Conservation (phyloP, 176 grass and related monocot genomes). For the barley (Hordeum vulgare) region DNA sequence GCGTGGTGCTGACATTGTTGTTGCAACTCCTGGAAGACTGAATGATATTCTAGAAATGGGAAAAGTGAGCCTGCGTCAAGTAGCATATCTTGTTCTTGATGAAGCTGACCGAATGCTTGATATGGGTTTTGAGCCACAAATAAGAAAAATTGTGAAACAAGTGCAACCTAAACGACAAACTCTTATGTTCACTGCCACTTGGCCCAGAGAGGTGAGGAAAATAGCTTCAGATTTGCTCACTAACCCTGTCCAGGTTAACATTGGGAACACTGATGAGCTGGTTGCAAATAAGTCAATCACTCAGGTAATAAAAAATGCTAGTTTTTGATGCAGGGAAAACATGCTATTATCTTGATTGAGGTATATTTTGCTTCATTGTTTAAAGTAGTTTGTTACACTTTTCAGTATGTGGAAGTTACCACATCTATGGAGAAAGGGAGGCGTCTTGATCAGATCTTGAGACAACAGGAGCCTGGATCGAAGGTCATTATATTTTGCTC, state of each 20-base stretch:
- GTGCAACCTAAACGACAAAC: slow-evolving; percentile 62
- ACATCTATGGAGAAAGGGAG: slow-evolving; percentile 56
- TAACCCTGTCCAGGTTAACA: slow-evolving; percentile 84
- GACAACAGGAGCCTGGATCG: slow-evolving; percentile 70
- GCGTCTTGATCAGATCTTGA: slow-evolving; percentile 78
- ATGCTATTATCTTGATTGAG: neutral
- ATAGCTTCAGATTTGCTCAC: slow-evolving; percentile 71
- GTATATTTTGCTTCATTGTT: slow-evolving; percentile 16
- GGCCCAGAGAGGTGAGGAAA: slow-evolving; percentile 73
- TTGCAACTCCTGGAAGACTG: slow-evolving; percentile 88
- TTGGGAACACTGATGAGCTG: slow-evolving; percentile 72
- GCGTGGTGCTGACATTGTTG: slow-evolving; percentile 63
- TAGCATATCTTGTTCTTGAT: slow-evolving; percentile 80
- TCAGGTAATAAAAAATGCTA: slow-evolving; percentile 38
- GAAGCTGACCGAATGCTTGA: slow-evolving; percentile 97
- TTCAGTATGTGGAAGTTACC: slow-evolving; percentile 76
- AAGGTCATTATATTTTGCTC: slow-evolving; percentile 97
- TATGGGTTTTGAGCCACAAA: slow-evolving; percentile 97
- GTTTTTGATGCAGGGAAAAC: neutral
- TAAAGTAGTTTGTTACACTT: slow-evolving; percentile 7
- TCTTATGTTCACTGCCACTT: slow-evolving; percentile 97
- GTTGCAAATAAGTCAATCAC: slow-evolving; percentile 91
- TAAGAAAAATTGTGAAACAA: slow-evolving; percentile 84
- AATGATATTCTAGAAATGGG: slow-evolving; percentile 92
- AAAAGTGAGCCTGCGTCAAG: slow-evolving; percentile 56